Percentiles rank a stretch among this genome's conserved stretches.
These are phyloP conservation scores for Raphidocelis subcapitata DNA, from an alignment of 139 green algal genomes.

Conservation along the genomic window DNA sequence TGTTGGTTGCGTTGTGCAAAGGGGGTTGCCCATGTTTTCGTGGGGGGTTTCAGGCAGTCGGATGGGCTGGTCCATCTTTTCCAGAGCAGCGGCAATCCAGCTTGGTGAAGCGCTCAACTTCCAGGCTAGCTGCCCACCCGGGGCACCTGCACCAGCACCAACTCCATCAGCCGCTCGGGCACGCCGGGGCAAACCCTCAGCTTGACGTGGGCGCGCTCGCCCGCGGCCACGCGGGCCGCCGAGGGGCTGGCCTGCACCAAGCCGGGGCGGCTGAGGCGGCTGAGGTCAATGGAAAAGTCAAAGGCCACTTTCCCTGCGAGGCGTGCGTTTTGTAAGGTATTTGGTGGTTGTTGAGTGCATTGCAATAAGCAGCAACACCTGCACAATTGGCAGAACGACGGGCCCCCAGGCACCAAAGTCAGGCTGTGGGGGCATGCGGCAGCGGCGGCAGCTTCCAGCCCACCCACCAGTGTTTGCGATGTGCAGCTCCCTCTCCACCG, in stretches of 20 bases:
- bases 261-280: constrained; percentile 37
- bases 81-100: too few relatives aligned
- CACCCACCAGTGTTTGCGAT: constrained; percentile 52
- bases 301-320: constrained; percentile 64
- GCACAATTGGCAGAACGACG: neutral
- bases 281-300: constrained; percentile 60
- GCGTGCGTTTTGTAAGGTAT: too few relatives aligned
- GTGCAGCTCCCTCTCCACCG: constrained; percentile 57
- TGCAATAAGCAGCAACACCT: neutral
- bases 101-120: too few relatives aligned
- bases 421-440: too few relatives aligned
- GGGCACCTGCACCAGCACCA: constrained; percentile 50
- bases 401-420: too few relatives aligned
- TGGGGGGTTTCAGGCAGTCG: too few relatives aligned
- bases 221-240: constrained; percentile 42
- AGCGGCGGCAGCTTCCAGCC: neutral
- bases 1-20: too few relatives aligned
- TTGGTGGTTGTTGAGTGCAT: too few relatives aligned
- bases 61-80: too few relatives aligned
- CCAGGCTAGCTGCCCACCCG: too few relatives aligned
- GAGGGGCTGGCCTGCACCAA: constrained; percentile 45
- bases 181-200: constrained; percentile 59
- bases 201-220: constrained; percentile 52
- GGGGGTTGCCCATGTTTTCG: too few relatives aligned
- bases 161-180: constrained; percentile 67